Base-by-base conservation (phyloP, 106 monocot species). In the Dendrobium catenatum region DNA sequence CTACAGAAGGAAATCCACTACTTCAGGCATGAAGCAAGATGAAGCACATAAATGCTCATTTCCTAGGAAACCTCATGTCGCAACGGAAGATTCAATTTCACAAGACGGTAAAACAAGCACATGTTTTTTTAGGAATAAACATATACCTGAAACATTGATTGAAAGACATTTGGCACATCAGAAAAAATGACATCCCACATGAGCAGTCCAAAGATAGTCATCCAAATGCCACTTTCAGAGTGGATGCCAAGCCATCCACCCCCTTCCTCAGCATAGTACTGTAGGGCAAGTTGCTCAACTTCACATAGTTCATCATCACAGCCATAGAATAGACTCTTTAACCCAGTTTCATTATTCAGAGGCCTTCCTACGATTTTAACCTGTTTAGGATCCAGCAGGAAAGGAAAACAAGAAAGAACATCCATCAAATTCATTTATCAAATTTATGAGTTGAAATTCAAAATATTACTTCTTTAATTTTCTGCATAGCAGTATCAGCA, bases 171-270 rank as follows among this genome's bases (percentile, higher is more conserved):
- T 18, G 93, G 89, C 43, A 99, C 72, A 42, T 91, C 77, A 4
- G 86, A 75, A 72, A 99, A 99, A 37, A 99, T 87, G 55, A 90
- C 81, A 82, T 95, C 95, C 98, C 98, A 99, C 95, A 95, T 90
- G 43, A 99, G 84, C 85, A 99, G 83, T 10, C 91, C 93, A 85
- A 99, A 99, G 24, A 99, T 86, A 42, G 95, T 99, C 88, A 89
- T 81, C 98, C 98, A 99, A 77, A 99, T 88, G 33, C 98, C 93
- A 84, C 91, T 93, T 88, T 99, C 95, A 54, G 98, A 86, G 86
- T 99, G 98, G 20, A 88, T 79, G 27, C 98, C 98, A 11, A 73
- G 82, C 98, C 98, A 99, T 9, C 89, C 86, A 68, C 96, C 98
- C 55, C 89, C 94, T 82, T 99, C 98, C 9, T 73, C 84, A 40